Base-by-base conservation (phyloP, 495 filamentous ascomycete genomes). In the Paragyromitra xinjiangensis region DNA sequence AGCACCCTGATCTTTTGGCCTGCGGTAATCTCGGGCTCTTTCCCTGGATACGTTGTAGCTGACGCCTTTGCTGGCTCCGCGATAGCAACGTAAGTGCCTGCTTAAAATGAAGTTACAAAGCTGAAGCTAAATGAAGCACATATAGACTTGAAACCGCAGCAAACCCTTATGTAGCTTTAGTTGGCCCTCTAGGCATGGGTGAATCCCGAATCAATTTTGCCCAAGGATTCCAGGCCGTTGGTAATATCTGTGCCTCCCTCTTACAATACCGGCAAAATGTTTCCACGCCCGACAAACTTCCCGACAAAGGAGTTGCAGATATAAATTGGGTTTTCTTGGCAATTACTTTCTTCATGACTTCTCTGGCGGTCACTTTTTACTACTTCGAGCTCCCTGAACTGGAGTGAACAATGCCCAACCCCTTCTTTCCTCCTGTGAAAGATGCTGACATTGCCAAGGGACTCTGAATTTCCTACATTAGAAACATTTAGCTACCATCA, bases 241-340 rank as follows among this genome's bases (percentile, higher is more conserved):
- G 91, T 1, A 90, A 84, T 64, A 84, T 92, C 5, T 63, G 91
- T 6, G 74, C 69, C 24, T 67, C 69, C 8, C 42, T 66, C 44
- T 19, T 77, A 76, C 86, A 87, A 56, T 90, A 90, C 22, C 86
- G 91, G 12, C 91, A 91, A 84, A 34, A 12, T 26, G 65, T 73
- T 42, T 73, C 61, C 2, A 73, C 34, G 50, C 29, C 45, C 9
- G 1, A 16, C 4, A 84, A 85, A 53, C 81, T 83, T 64, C 85
- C 88, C 82, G 5, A 84, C 85, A 67, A 87, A 87, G 6, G 84
- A 86, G 1, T 87, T 87, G 29, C 82, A 90, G 86, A 91, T 66
- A 88, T 91, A 0, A 91, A 93, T 82, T 93, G 91, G 91, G 86
- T 90, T 11, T 92, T 92, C 69, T 88, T 93, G 9, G 91, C 88